Evolutionary conservation across 176 grass and related monocot genomes (phyloP).

Genomic region (Microstegium vimineum): DNA sequence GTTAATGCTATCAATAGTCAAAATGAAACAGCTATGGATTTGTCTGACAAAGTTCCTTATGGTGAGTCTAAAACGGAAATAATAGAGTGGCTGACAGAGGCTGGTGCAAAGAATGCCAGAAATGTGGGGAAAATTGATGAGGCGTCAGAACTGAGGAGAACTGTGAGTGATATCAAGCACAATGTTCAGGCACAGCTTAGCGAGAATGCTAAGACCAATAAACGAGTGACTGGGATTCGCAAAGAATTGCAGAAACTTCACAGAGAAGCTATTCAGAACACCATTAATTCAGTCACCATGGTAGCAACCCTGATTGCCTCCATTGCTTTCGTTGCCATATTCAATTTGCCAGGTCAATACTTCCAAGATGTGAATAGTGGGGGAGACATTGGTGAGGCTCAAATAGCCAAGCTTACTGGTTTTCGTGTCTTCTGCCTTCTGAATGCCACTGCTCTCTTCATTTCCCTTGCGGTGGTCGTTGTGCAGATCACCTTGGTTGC

Average conservation of each 20-base stretch:
- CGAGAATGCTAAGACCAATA: conserved; percentile 92
- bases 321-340: conserved; percentile 92
- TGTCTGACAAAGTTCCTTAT: conserved; percentile 91
- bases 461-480: conserved; percentile 94
- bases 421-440: conserved; percentile 88
- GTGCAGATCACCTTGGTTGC: conserved; percentile 97
- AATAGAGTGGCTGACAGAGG: conserved; percentile 67
- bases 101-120: conserved; percentile 84
- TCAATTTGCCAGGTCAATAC: conserved; percentile 95
- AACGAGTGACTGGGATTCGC: conserved; percentile 78
- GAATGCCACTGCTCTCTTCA: conserved; percentile 85
- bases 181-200: conserved; percentile 83
- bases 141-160: conserved; percentile 79
- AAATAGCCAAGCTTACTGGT: conserved; percentile 52
- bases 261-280: conserved; percentile 93
- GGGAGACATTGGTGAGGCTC: conserved; percentile 43
- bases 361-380: background rate
- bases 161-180: conserved; percentile 98
- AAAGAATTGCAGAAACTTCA: conserved; percentile 93
- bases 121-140: conserved; percentile 80
- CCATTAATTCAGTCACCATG: conserved; percentile 90
- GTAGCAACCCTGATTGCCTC: conserved; percentile 93
- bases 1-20: conserved; percentile 86
- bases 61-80: conserved; percentile 90
- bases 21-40: conserved; percentile 95